phyloP scores from a whole-genome alignment of 495 filamentous ascomycete species.

The Entonaema liquescens region DNA sequence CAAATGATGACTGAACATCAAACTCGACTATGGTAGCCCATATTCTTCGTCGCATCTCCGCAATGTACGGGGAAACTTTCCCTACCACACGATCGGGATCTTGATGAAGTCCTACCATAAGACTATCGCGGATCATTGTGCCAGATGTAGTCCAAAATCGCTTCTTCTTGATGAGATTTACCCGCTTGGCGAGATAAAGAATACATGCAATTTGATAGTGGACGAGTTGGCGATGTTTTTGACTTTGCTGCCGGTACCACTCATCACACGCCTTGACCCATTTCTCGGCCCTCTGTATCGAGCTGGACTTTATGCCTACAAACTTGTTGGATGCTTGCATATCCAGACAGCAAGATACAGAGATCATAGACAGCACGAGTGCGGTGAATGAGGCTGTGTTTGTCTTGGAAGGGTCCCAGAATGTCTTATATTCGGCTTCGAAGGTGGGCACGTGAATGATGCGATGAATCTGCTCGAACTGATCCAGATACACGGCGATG shows the following conservation, averaged over 20 bases:
- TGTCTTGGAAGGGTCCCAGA: slow-evolving; percentile 51
- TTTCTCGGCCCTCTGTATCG: slow-evolving; percentile 42
- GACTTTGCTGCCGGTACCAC: slow-evolving; percentile 43
- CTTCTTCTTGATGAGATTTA: slow-evolving; percentile 49
- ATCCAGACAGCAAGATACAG: slow-evolving; percentile 71
- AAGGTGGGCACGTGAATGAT: slow-evolving; percentile 67
- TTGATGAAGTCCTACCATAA: slow-evolving; percentile 46
- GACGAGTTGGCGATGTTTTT: slow-evolving; percentile 47
- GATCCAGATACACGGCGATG: slow-evolving; percentile 56
- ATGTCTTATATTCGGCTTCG: slow-evolving; percentile 50
- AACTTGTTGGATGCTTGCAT: slow-evolving; percentile 49
- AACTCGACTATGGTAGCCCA: slow-evolving; percentile 49
- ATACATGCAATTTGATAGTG: slow-evolving; percentile 49
- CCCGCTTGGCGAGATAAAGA: slow-evolving; percentile 47
- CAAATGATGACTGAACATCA: slow-evolving; percentile 48
- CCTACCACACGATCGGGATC: slow-evolving; percentile 41
- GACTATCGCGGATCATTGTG: slow-evolving; percentile 40
- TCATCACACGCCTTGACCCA: slow-evolving; percentile 47
- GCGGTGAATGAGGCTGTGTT: slow-evolving; percentile 58
- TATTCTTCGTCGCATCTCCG: slow-evolving; percentile 49
- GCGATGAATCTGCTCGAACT: slow-evolving; percentile 58
- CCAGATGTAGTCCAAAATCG: slow-evolving; percentile 48
- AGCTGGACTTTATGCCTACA: slow-evolving; percentile 46
- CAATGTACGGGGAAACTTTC: slow-evolving; percentile 41
- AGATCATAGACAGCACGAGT: slow-evolving; percentile 49